These are phyloP conservation scores for Dioscorea dumetorum DNA, from an alignment of 106 monocot genomes.

Conservation along the genomic window DNA sequence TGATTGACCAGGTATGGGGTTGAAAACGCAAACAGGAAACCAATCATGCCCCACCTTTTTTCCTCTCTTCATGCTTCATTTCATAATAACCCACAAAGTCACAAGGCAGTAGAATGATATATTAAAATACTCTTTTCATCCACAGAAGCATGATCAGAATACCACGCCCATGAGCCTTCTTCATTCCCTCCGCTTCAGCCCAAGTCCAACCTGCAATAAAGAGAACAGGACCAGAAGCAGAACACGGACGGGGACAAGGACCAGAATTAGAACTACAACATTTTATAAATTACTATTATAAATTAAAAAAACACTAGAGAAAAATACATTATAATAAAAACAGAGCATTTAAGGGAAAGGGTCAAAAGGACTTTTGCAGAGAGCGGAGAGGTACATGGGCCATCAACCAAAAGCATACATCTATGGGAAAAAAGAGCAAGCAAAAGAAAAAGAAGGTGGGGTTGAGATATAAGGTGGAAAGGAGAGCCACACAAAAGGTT, in stretches of 20 bases:
- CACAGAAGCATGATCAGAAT: too few species aligned
- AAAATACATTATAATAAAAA: not conserved
- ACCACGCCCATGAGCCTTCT: too few species aligned
- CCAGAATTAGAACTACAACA: too few species aligned
- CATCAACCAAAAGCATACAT: slow-evolving; percentile 35
- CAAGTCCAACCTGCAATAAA: too few species aligned
- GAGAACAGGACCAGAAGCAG: too few species aligned
- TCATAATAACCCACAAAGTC: too few species aligned
- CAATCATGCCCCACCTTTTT: slow-evolving; percentile 20
- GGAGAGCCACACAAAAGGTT: slow-evolving; percentile 2
- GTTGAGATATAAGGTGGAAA: not conserved
- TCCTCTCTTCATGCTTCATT: not conserved
- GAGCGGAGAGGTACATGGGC: slow-evolving; percentile 7
- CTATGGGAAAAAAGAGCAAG: not conserved
- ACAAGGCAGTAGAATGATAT: too few species aligned
- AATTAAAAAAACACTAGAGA: not conserved
- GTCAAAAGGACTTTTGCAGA: slow-evolving; percentile 14
- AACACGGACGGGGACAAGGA: too few species aligned
- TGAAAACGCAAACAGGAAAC: slow-evolving; percentile 18
- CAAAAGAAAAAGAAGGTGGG: not conserved
- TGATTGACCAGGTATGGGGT: slow-evolving; percentile 12
- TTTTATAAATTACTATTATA: not conserved
- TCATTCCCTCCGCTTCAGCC: too few species aligned
- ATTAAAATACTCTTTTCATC: too few species aligned
- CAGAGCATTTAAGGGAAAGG: slow-evolving; percentile 10